Conservation (phyloP, 2,329 filamentous ascomycete genomes). For the Neonectria faginata region DNA sequence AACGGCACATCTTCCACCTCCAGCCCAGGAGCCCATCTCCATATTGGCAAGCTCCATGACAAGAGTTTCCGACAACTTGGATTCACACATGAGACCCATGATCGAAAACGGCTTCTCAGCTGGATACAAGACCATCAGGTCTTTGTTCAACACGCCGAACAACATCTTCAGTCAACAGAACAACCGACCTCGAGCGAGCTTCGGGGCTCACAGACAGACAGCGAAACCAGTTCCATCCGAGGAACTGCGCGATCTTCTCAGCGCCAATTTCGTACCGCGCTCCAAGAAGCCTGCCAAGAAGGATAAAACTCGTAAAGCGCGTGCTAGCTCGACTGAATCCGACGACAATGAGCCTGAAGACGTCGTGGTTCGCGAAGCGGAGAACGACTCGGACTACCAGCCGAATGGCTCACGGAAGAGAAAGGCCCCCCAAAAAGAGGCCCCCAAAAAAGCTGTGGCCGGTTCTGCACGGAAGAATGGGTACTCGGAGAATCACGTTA, state of each 20-base stretch:
- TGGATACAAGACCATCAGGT: conserved; percentile 15
- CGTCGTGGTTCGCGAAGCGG: conserved; percentile 26
- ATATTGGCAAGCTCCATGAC: neutral
- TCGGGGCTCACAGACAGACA: neutral
- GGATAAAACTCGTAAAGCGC: neutral
- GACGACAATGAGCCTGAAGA: conserved; percentile 1
- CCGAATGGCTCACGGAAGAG: conserved; percentile 28
- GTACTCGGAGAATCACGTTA: neutral
- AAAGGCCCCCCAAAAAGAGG: conserved; percentile 15
- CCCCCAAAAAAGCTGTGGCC: conserved; percentile 11
- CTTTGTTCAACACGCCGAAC: neutral
- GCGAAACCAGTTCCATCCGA: conserved; percentile 8
- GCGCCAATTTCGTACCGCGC: conserved; percentile 9
- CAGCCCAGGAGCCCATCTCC: neutral
- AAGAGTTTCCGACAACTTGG: neutral
- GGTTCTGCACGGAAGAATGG: conserved; percentile 18
- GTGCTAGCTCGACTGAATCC: neutral
- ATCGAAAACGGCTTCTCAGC: neutral
- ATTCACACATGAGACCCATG: neutral
- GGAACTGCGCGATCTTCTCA: conserved; percentile 24
- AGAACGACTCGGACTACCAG: conserved; percentile 34
- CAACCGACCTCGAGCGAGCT: neutral
- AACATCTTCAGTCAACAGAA: neutral
- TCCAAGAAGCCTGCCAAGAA: conserved; percentile 7
- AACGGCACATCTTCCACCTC: conserved; percentile 14